Base-by-base conservation (phyloP, 2,329 filamentous ascomycete genomes). In the Paecilomyces variotii region DNA sequence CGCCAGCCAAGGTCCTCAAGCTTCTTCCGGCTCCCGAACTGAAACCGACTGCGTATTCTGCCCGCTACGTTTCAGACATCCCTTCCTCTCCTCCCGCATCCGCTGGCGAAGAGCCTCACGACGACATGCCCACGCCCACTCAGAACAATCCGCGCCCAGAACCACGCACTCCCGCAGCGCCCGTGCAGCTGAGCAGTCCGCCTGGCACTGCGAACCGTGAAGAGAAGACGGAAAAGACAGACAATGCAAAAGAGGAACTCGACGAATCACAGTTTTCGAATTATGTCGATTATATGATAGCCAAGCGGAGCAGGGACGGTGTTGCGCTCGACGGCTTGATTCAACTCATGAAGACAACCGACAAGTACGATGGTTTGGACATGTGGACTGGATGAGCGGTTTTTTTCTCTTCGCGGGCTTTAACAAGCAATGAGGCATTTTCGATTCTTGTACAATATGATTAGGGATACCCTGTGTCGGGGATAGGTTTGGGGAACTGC, bases 281-380 rank as follows among this genome's bases (percentile, higher is more conserved):
- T n/a, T 56, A 61, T 10, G 60, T 59, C 5, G 64, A 68, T 28
- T 59, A 60, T 39, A 62, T 62, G 50, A 58, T 58, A 24, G 61
- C 60, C 9, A 68, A 68, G 68, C 69, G 35, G 70, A 75, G 30
- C 53, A 61, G 30, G 54, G 61, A 67, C 39, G 73, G 72, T 14
- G 72, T 74, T 49, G 73, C 74, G 1, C 68, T 74, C 4, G 72
- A 76, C 58, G 74, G 73, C 26, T 58, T 76, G 30, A 61, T 76
- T 34, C 74, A 74, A 59, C 64, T 76, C 11, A 76, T 75, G 73
- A 70, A 68, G 25, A 75, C 72, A 26, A 64, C 67, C 9, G 67
- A 67, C 30, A 62, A 66, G 53, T 65, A 64, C 30, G 65, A 69
- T 32, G 64, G 57, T n/a, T 56, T 62, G 7, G 66, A 68, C 50